phyloP scores from a whole-genome alignment of 345 rosid species.

The Garcia nutans region DNA sequence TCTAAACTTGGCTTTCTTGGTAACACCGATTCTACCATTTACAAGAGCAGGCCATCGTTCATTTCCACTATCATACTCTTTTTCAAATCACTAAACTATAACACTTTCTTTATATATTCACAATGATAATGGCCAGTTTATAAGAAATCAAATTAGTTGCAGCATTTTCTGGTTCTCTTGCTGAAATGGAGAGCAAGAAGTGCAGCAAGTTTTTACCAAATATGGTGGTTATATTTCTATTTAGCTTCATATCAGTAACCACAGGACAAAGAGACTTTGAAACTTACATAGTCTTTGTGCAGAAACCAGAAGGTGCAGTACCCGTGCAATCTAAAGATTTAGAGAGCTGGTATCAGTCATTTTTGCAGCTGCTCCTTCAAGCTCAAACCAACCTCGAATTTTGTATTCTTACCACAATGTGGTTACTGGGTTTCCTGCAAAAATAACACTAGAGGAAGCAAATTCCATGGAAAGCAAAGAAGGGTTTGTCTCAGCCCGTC shows the following conservation, averaged over 20 bases:
- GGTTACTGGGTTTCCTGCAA: constrained; percentile 46
- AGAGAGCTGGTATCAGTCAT: no score
- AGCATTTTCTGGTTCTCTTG: background rate
- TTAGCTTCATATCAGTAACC: background rate
- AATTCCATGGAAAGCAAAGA: constrained; percentile 28
- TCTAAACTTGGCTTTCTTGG: background rate
- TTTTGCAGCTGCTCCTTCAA: no score
- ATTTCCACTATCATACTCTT: no score
- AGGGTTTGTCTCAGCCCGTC: constrained; percentile 15
- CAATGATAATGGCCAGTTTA: no score
- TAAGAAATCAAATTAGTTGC: background rate
- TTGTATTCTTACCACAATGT: no score
- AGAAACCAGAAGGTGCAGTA: constrained; percentile 13
- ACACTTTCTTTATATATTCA: no score
- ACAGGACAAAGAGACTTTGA: constrained; percentile 1
- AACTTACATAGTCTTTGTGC: constrained; percentile 36
- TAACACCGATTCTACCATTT: no score
- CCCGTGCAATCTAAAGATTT: background rate
- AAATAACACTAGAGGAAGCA: constrained; percentile 42
- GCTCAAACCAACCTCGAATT: no score
- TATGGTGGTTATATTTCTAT: background rate
- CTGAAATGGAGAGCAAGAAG: background rate
- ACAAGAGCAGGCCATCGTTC: no score
- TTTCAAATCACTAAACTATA: no score
- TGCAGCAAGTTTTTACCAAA: background rate